Base-by-base conservation (phyloP, 2,329 filamentous ascomycete genomes). In the Clonostachys byssicola region DNA sequence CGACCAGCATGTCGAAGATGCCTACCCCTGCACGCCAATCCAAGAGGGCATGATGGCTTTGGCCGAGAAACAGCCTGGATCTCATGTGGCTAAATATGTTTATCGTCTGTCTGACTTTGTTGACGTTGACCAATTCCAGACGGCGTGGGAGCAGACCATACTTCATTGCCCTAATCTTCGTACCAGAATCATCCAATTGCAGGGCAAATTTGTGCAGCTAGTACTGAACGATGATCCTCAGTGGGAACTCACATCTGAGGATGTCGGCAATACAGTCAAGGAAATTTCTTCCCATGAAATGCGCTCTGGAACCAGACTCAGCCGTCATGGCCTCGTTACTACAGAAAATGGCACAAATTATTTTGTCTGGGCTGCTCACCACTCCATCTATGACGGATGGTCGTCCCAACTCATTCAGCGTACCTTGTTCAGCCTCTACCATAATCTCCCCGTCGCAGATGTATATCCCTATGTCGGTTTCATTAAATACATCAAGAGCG, bases 1-100 rank as follows among this genome's bases (percentile, higher is more conserved):
- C 23, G 23, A 30, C 8, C 23, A 30, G 23, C 23, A 30, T 30
- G 42, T 46, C 16, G 45, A 61, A 34, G 67, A 74, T 47, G 51
- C 64, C 1, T 72, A 67, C 42, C 69, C 70, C 7, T 70, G 66
- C 53, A 67, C 67, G 4, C 58, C 63, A 2, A 55, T 73, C 1
- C 71, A 74, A 44, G 66, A 67, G 46, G 68, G 66, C 3, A 55
- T 74, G 2, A 54, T 74, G 18, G 62, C 67, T 0, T 49, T 70
- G 1, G 58, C 67, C 1, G 56, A 51, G n/a, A 39, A 39, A 18
- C 36, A 39, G 36, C 36, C 36, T 12, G 36, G 36, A 12, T 39
- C 36, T 39, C 17, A 39, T 39, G 17, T 39, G 14, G 36, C 36
- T 3, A 39, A 39, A 5, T 39, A 39, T 17, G 58, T 55, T 3